Evolutionary conservation across 805 yeast genomes (phyloP).

Genomic region (Wickerhamiella sergipiensis): DNA sequence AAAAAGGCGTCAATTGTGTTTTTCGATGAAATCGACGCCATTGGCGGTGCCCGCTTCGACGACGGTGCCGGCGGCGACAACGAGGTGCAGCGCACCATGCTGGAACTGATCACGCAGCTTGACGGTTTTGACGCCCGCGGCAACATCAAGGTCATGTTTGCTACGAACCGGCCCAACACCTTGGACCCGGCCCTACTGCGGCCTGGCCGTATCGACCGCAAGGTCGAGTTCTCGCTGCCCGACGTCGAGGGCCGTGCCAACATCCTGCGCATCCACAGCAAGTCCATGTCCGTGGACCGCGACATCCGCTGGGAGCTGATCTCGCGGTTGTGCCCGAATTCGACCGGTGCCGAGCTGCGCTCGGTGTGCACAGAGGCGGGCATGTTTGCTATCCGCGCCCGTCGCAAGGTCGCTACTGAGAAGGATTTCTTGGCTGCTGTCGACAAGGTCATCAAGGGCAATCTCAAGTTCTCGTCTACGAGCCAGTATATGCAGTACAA

Average conservation of each 20-base stretch:
- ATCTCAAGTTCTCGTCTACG: conserved; percentile 92
- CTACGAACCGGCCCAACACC: conserved; percentile 96
- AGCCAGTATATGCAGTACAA: conserved; percentile 98
- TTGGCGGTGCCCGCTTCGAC: conserved; percentile 99
- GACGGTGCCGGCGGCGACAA: conserved; percentile 99
- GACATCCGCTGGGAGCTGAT: conserved; percentile 98
- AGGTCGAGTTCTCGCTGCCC: conserved; percentile 92
- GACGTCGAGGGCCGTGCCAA: conserved; percentile 97
- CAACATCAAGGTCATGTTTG: conserved; percentile 98
- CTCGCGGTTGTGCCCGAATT: conserved; percentile 92
- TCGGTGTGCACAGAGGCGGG: conserved; percentile 99
- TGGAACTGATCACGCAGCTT: conserved; percentile 91
- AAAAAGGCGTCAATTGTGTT: conserved; percentile 96
- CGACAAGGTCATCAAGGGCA: conserved; percentile 96
- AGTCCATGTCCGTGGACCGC: conserved; percentile 95
- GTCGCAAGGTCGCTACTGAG: conserved; percentile 96
- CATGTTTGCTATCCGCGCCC: conserved; percentile 97
- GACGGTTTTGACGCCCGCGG: conserved; percentile 99
- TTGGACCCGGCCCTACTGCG: conserved; percentile 94
- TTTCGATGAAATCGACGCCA: conserved; percentile 97
- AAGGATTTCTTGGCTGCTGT: conserved; percentile 96
- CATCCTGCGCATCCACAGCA: conserved; percentile 92
- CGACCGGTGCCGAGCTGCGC: conserved; percentile 97
- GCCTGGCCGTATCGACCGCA: conserved; percentile 98
- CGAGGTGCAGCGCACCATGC: conserved; percentile 98